These are phyloP conservation scores for Exophiala xenobiotica DNA, from an alignment of 2,329 filamentous ascomycete species.

Conservation along the genomic window DNA sequence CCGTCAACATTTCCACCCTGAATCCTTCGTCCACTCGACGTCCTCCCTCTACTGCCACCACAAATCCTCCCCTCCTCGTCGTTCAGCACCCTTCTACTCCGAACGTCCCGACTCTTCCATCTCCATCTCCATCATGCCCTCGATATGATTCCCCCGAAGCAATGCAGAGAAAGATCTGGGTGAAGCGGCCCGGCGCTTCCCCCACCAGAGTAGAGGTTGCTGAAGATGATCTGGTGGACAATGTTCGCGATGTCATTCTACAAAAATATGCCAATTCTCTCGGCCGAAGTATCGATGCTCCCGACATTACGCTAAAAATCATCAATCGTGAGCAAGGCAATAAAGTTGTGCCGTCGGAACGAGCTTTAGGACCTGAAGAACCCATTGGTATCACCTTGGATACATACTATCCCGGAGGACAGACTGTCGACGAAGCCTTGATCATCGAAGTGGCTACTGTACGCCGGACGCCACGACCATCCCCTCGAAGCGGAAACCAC, in stretches of 20 bases:
- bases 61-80: conserved; percentile 12
- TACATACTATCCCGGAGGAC: conserved; percentile 79
- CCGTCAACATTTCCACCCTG: background rate
- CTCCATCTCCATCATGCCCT: conserved; percentile 8
- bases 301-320: conserved; percentile 81
- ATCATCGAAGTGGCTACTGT: conserved; percentile 76
- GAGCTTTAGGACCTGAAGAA: conserved; percentile 81
- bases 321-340: conserved; percentile 61
- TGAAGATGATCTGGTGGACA: conserved; percentile 90
- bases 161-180: conserved; percentile 77
- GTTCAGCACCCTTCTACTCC: conserved; percentile 23
- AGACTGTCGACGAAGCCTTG: conserved; percentile 83
- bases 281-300: conserved; percentile 82
- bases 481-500: conserved; percentile 60
- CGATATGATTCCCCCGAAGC: conserved; percentile 36
- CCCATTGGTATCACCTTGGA: conserved; percentile 75
- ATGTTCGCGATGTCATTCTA: conserved; percentile 87
- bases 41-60: background rate
- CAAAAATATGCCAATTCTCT: conserved; percentile 93
- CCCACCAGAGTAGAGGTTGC: conserved; percentile 81
- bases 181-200: conserved; percentile 80
- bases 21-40: background rate
- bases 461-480: conserved; percentile 74
- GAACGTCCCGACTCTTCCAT: conserved; percentile 18
- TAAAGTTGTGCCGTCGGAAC: conserved; percentile 54